Evolutionary conservation across 2,329 filamentous ascomycete species (phyloP).

Genomic region (Albophoma yamanashiensis): DNA sequence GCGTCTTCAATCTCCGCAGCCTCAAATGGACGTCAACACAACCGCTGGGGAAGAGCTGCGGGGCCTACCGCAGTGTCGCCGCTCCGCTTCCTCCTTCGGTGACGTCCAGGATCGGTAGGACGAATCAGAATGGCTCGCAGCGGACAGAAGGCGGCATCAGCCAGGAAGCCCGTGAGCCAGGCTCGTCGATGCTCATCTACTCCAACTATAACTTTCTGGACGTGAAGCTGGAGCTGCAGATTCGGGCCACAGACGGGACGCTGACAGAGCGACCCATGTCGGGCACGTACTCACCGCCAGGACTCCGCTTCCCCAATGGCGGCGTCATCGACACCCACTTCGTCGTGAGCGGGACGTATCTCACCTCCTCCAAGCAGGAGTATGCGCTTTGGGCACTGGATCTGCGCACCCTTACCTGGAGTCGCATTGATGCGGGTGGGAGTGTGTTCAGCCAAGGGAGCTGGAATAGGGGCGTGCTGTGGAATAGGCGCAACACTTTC

Average conservation of each 20-base stretch:
- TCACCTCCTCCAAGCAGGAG: constrained; percentile 96
- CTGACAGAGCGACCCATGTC: constrained; percentile 85
- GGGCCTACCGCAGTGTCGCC: constrained; percentile 91
- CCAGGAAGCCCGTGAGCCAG: constrained; percentile 43
- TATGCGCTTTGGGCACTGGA: constrained; percentile 96
- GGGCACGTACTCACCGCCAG: constrained; percentile 76
- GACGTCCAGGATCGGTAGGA: constrained; percentile 54
- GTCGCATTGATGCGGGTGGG: constrained; percentile 86
- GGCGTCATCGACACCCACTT: constrained; percentile 94
- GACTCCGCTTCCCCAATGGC: constrained; percentile 89
- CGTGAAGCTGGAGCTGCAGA: constrained; percentile 88
- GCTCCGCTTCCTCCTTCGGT: constrained; percentile 64
- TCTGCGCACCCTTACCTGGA: constrained; percentile 81
- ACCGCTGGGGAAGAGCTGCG: constrained; percentile 80
- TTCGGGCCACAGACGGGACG: constrained; percentile 73
- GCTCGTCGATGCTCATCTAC: constrained; percentile 84
- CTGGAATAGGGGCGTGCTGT: constrained; percentile 92
- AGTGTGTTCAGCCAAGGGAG: constrained; percentile 94
- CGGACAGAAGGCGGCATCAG: constrained; percentile 36
- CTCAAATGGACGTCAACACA: constrained; percentile 92
- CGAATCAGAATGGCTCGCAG: constrained; percentile 30
- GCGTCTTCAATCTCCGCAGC: constrained; percentile 91
- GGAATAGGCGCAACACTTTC: constrained; percentile 89
- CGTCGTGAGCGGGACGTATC: constrained; percentile 91
- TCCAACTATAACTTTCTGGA: constrained; percentile 99